These are phyloP conservation scores for Trametes cinnabarina DNA, from an alignment of 768 basidiomycete species.

Conservation along the genomic window DNA sequence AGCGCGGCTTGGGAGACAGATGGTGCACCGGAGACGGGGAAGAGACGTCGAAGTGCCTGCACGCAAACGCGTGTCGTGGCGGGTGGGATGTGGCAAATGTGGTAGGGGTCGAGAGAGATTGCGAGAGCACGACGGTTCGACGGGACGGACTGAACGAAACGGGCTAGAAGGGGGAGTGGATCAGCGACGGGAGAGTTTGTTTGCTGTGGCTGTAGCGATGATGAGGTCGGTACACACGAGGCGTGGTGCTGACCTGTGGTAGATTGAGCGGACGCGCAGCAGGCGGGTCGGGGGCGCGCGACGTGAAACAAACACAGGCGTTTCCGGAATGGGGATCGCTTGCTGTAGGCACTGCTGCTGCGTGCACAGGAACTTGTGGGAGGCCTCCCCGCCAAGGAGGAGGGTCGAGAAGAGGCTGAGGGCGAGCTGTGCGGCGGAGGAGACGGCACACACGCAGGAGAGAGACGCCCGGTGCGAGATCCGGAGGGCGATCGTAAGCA, in stretches of 20 bases:
- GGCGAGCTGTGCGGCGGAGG: conserved; percentile 1
- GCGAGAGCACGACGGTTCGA: background rate
- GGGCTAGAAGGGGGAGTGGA: conserved; percentile 1
- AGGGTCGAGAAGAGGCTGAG: background rate
- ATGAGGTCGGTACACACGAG: background rate
- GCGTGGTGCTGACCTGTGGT: background rate
- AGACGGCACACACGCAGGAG: background rate
- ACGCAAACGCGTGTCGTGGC: conserved; percentile 8
- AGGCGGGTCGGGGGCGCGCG: background rate
- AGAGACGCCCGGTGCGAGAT: conserved; percentile 3
- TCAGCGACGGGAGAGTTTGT: background rate
- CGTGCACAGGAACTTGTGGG: conserved; percentile 1
- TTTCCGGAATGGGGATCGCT: background rate
- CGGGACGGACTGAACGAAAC: conserved; percentile 9
- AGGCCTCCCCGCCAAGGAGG: background rate
- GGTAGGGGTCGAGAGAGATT: background rate
- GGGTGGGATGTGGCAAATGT: background rate
- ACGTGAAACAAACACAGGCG: conserved; percentile 2
- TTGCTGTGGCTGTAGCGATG: background rate
- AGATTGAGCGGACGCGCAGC: conserved; percentile 4
- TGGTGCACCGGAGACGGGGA: background rate
- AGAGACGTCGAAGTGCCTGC: background rate
- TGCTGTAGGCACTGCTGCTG: background rate
- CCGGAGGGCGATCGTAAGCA: background rate
- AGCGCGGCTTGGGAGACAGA: background rate